Conservation (phyloP, 148 eudicot genomes). For the Rhododendron vialii region DNA sequence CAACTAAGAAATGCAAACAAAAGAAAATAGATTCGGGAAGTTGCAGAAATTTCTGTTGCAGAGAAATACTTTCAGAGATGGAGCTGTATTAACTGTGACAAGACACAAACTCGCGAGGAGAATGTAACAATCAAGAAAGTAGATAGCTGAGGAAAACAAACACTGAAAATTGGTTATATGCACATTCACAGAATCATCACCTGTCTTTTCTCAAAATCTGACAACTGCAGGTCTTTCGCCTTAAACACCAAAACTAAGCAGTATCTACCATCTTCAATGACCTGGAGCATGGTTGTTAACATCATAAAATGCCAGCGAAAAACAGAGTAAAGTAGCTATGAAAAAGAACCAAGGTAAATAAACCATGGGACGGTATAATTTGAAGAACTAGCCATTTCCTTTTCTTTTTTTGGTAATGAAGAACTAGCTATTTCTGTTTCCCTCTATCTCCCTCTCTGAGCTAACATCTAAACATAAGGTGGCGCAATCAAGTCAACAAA, state of each 20-base stretch:
- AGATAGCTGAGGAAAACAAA: background rate
- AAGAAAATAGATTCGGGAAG: background rate
- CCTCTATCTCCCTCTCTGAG: background rate
- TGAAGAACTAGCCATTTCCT: background rate
- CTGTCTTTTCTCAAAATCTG: conserved; percentile 93
- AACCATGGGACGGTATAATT: background rate
- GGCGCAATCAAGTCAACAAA: background rate
- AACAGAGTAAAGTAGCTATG: background rate
- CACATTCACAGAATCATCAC: conserved; percentile 25
- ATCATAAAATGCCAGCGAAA: background rate
- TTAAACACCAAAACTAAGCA: conserved; percentile 71
- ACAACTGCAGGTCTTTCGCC: conserved; percentile 71
- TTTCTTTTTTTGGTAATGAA: background rate
- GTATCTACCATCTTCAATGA: conserved; percentile 87
- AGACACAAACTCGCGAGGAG: background rate
- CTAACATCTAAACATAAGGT: background rate
- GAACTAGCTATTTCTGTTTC: background rate
- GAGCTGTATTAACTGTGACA: background rate
- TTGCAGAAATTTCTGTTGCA: background rate
- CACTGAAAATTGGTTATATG: background rate
- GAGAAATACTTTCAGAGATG: background rate
- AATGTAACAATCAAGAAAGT: background rate
- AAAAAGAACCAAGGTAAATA: background rate
- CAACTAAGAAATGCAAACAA: background rate
- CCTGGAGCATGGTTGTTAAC: conserved; percentile 33